These are phyloP conservation scores for barley (Hordeum vulgare) DNA, from an alignment of 176 grass and related monocot genomes.

Conservation along the genomic window MorexV3_pseudomolecules_assembly NC_058521.1:540764668-540765167, in stretches of 20 bases:
- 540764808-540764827: conserved; percentile 67
- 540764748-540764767: conserved; percentile 56
- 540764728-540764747: conserved; percentile 86
- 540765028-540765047: conserved; percentile 33
- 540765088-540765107: conserved; percentile 29
- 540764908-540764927: conserved; percentile 51
- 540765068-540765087: conserved; percentile 50
- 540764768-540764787: conserved; percentile 45
- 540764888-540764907: conserved; percentile 54
- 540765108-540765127: conserved; percentile 54
- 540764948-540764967: conserved; percentile 90
- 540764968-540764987: conserved; percentile 98
- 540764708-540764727: conserved; percentile 99
- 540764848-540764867: conserved; percentile 75
- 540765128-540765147: conserved; percentile 42
- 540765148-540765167: conserved; percentile 57
- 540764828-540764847: conserved; percentile 80
- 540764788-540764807: conserved; percentile 46
- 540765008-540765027: conserved; percentile 46
- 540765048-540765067: conserved; percentile 60
- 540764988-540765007: conserved; percentile 95
- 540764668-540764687: conserved; percentile 30
- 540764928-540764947: conserved; percentile 54
- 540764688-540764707: conserved; percentile 66
- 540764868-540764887: conserved; percentile 87